Evolutionary conservation across 352 stramenopile genomes (phyloP), one percentile per base, ranked within the genome.

Genomic region (Phytophthora nicotianae): DNA sequence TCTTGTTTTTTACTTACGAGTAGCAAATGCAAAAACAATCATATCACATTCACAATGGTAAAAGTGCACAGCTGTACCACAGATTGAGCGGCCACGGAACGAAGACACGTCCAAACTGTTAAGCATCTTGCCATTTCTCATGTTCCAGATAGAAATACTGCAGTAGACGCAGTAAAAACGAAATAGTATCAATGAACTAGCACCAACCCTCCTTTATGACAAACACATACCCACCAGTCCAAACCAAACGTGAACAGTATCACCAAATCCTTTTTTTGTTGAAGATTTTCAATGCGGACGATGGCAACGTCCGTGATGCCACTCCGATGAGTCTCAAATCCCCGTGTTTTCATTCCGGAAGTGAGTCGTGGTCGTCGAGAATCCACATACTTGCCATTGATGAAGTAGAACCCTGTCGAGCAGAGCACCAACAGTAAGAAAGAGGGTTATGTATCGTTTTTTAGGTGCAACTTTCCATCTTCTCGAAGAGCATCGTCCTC

Each of bases 401-500:
- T 19, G 37, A 90, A 90, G 62, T 56, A 86, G 47, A 88, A 90
- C 1, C 79, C 77, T 86, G 47, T 9, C 23, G 24, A 43, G 7
- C 26, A 42, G 6, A 54, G 3, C 11, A 19, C 10, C 7, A 38
- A 2, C 40, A 2, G 27, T 32, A n/a, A 54, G 19, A 8, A 64
- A 23, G n/a, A 7, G 35, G 43, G 13, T 33, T 14, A 4, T 33
- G 4, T 5, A 11, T 23, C 2, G 4, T 47, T 45, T 46, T 43
- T 27, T 23, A 16, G 10, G 1, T 35, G 13, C 2, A 49, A n/a
- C 68, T 2, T 49, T 72, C 74, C 81, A 42, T 90, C 79, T 62
- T 90, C 77, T 45, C 75, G 73, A 24, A 87, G 51, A 4, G 81
- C 77, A 47, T 90, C 81, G 33, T 90, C 79, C 8, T 79, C 70